These are phyloP conservation scores for Atkinsonella hypoxylon DNA, from an alignment of 2,329 filamentous ascomycete species.

Conservation along the genomic window DNA sequence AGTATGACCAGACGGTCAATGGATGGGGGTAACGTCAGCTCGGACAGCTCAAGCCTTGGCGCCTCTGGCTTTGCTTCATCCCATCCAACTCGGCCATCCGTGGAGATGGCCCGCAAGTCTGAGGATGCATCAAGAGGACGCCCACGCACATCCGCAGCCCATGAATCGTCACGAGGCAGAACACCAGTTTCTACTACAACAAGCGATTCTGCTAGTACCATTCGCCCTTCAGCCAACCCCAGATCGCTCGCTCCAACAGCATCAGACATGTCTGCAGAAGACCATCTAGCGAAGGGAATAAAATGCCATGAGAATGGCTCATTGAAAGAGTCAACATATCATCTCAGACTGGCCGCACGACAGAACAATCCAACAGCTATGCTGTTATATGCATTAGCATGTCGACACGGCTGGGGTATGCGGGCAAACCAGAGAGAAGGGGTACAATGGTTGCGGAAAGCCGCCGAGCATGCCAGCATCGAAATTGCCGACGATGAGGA, in stretches of 20 bases:
- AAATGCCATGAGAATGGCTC: conserved; percentile 79
- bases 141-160: conserved; percentile 23
- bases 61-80: conserved; percentile 31
- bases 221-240: conserved; percentile 28
- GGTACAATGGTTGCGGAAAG: conserved; percentile 83
- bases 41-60: conserved; percentile 28
- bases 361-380: conserved; percentile 85
- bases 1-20: conserved; percentile 32
- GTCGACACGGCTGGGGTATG: conserved; percentile 97
- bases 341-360: conserved; percentile 78
- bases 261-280: conserved; percentile 66
- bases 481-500: conserved; percentile 78
- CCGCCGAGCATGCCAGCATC: conserved; percentile 69
- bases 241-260: conserved; percentile 40
- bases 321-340: conserved; percentile 89
- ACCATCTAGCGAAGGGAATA: conserved; percentile 84
- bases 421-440: conserved; percentile 81
- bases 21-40: conserved; percentile 38
- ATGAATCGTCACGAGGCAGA: conserved; percentile 28
- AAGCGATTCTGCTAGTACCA: conserved; percentile 43
- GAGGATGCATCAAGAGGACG: conserved; percentile 39
- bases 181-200: conserved; percentile 37
- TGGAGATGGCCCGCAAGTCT: conserved; percentile 30
- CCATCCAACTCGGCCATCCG: conserved; percentile 32
- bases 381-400: conserved; percentile 90